Base-by-base conservation (phyloP, 441 rosid genomes). In the Erodium trifolium region DNA sequence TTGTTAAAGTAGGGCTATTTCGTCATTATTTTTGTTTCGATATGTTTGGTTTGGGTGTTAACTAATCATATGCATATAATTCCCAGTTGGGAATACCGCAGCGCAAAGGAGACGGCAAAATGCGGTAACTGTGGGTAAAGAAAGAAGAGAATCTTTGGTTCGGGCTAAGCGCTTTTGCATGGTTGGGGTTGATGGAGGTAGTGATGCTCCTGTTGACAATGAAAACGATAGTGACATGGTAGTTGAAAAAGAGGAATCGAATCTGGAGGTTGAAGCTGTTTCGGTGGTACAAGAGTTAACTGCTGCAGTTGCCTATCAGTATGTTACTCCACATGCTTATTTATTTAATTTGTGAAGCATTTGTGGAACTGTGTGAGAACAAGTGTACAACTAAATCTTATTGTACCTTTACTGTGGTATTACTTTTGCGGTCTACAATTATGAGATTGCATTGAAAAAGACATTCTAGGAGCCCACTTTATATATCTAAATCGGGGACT, bases 71-170 rank as follows among this genome's bases (percentile, higher is more conserved):
- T 49, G 55, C 55, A 49, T 70, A 12, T 47, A 57, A 67, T 69
- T 57, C 55, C 51, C 78, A 91, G 97, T 87, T 73, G 97, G 97
- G 68, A 82, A 75, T 75, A 85, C 75, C 41, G 97, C 99, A 53
- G 92, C 93, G 17, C 85, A 84, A 41, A 82, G 85, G 84, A 79
- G 99, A 80, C 81, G 96, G 76, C 91, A 85, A 76, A 87, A 85
- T 76, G 97, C 99, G 4, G 88, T 84, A 63, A 84, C 91, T 0
- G 90, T 91, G 78, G 91, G 96, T 10, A 91, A 90, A 78, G 99
- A 94, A 78, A 83, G 93, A 75, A 85, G 97, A 73, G 97, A 94
- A n/a, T 83, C 81, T 9, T 76, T 91, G 79, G 90, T 94, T 64
- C 84, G 93, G 9, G 96, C 96, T 0, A 94, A 91, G 84, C 84